Conservation (phyloP, 2,329 filamentous ascomycete species). For the Fusarium sp. region DNA sequence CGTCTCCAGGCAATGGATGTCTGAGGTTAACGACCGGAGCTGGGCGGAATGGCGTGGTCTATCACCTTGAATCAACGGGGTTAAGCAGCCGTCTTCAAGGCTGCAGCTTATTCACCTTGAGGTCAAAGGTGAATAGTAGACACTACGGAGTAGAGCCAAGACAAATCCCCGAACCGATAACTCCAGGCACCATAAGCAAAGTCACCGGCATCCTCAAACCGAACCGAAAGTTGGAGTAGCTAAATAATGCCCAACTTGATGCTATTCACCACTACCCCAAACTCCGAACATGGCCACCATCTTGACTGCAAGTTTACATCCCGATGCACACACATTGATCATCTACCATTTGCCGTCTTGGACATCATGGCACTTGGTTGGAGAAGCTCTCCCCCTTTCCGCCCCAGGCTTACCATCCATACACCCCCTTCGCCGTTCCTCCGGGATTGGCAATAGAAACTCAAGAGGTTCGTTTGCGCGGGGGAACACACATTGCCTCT, state of each 20-base stretch:
- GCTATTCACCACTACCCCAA: conserved; percentile 16
- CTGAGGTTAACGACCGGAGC: conserved; percentile 22
- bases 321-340: conserved; percentile 13
- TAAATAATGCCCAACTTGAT: conserved; percentile 3
- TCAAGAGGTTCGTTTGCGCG: conserved; percentile 16
- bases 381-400: not conserved
- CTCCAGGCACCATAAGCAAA: not conserved
- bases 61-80: not conserved
- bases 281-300: conserved; percentile 1
- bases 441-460: conserved; percentile 27
- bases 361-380: conserved; percentile 6
- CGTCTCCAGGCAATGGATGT: not conserved
- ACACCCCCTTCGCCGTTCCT: conserved; percentile 30
- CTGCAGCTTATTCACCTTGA: not conserved
- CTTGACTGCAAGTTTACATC: not conserved
- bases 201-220: conserved; percentile 2
- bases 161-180: conserved; percentile 5
- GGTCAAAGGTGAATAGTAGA: not conserved
- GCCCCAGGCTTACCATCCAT: not conserved
- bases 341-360: conserved; percentile 4
- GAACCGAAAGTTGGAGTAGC: conserved; percentile 26
- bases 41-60: conserved; percentile 26
- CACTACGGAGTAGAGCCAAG: not conserved
- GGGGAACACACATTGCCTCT: conserved; percentile 27
- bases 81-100: conserved; percentile 9